Percentiles rank a stretch among this genome's conserved stretches.
Conservation (phyloP, 805 yeast genomes). For the Brettanomyces nanus region DNA sequence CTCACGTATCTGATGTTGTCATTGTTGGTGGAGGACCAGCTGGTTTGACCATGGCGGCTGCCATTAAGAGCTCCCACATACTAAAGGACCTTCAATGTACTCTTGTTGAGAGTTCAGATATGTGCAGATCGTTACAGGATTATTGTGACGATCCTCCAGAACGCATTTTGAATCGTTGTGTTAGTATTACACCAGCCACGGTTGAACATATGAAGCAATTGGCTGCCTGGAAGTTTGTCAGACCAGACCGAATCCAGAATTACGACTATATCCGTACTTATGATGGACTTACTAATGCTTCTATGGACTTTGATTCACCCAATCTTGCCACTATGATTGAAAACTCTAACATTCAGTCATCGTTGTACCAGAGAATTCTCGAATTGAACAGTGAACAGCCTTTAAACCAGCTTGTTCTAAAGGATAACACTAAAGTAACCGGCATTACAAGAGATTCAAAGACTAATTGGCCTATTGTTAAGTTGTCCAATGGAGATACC, state of each 20-base stretch:
- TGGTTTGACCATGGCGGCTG: conserved; percentile 79
- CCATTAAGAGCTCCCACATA: conserved; percentile 59
- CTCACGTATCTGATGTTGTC: conserved; percentile 50
- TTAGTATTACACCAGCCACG: conserved; percentile 78
- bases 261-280: conserved; percentile 81
- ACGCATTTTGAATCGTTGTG: conserved; percentile 68
- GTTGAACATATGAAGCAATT: conserved; percentile 55
- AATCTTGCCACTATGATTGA: conserved; percentile 82
- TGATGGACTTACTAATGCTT: conserved; percentile 70
- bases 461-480: conserved; percentile 70
- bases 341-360: conserved; percentile 73
- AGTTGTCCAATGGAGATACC: conserved; percentile 53
- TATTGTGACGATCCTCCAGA: conserved; percentile 40
- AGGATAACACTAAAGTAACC: conserved; percentile 63
- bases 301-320: conserved; percentile 62
- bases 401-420: conserved; percentile 30
- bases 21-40: conserved; percentile 98
- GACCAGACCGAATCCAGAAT: conserved; percentile 62
- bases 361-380: conserved; percentile 47
- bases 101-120: conserved; percentile 64
- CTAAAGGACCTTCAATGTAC: conserved; percentile 54
- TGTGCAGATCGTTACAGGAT: conserved; percentile 37
- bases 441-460: conserved; percentile 34
- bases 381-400: conserved; percentile 27
- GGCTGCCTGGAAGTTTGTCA: conserved; percentile 69